Base-by-base conservation (phyloP, 2,329 filamentous ascomycete species). In the Graphilbum sp. region DNA sequence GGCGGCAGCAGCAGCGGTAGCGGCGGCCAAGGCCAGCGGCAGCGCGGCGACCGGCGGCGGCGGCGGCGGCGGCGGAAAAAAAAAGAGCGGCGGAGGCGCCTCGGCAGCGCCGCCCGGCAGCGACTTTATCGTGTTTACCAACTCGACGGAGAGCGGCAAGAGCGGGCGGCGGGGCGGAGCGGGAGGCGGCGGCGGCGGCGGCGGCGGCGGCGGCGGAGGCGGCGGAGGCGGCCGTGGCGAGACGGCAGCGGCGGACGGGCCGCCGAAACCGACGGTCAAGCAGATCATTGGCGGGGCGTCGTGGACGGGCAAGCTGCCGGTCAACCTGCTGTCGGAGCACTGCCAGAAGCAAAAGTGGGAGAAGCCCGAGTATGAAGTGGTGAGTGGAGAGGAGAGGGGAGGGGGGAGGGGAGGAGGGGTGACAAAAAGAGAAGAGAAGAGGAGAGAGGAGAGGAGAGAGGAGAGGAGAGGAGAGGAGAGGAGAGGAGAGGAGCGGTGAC, bases 261-360 rank as follows among this genome's bases (percentile, higher is more conserved):
- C 67, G 4, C 69, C 69, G 0, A 73, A 75, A 48, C 74, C 72
- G 13, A 76, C 75, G 2, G 69, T 70, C 33, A 79, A 79, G 57
- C 84, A 92, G 49, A 64, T 98, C 46, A 93, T 98, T 52, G 90
- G 86, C 32, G 90, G 90, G 35, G 75, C 85, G 41, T 95, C 86
- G 48, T 98, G 90, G 90, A 98, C 90, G 0, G 90, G 90, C 31
- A 98, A 98, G 56, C 64, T 98, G 24, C 90, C 90, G 1, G 82
- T 95, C 46, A 95, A 93, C 54, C 69, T 96, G 50, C 72, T 96
- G 45, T 84, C 82, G 27, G 90, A 96, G 64, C 83, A 93, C 59
- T 95, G 87, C 51, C 86, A 94, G 60, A 92, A 88, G 57, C 83
- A 93, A 56, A 85, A 84, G 54, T 98, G 90, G 90, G 82, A 85